phyloP scores from a whole-genome alignment of 192 early-diverging fungal species.

The Coemansia sp. region DNA sequence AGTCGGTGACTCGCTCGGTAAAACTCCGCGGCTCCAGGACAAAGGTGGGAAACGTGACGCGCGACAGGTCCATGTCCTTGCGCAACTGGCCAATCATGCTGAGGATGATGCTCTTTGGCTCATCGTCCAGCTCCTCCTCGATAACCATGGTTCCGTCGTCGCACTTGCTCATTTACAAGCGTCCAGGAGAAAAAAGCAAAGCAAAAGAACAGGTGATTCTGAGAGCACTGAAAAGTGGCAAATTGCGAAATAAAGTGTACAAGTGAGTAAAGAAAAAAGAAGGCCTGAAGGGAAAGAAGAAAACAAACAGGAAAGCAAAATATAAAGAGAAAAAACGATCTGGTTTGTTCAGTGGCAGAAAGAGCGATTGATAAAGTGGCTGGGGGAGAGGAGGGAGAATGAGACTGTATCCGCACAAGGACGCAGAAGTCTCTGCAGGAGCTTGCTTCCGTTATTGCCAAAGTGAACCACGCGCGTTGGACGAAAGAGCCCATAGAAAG shows the following conservation, averaged over 20 bases:
- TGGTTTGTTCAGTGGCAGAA: too few relatives aligned
- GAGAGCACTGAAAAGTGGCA: conserved; percentile 6
- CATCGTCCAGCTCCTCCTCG: conserved; percentile 80
- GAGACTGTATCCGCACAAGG: not conserved
- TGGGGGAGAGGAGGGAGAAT: too few relatives aligned
- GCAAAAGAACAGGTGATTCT: too few relatives aligned
- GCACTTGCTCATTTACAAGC: conserved; percentile 31
- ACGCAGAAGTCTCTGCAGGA: not conserved
- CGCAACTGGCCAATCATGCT: conserved; percentile 86
- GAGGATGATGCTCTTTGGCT: conserved; percentile 77
- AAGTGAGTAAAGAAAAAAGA: not conserved
- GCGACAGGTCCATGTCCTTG: conserved; percentile 87
- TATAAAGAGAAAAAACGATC: conserved; percentile 1
- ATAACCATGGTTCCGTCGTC: conserved; percentile 52
- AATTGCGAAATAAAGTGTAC: not conserved
- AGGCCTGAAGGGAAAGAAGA: too few relatives aligned
- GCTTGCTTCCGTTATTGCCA: not conserved
- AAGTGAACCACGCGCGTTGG: too few relatives aligned
- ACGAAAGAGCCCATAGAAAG: too few relatives aligned
- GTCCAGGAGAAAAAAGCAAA: not conserved
- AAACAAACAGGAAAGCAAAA: conserved; percentile 2
- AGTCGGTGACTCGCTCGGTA: conserved; percentile 93
- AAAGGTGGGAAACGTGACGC: conserved; percentile 94
- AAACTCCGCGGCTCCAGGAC: conserved; percentile 92
- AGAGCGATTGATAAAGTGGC: not conserved